These are phyloP conservation scores for Vicia faba DNA, from an alignment of 306 rosid species.

Conservation along the genomic window DNA sequence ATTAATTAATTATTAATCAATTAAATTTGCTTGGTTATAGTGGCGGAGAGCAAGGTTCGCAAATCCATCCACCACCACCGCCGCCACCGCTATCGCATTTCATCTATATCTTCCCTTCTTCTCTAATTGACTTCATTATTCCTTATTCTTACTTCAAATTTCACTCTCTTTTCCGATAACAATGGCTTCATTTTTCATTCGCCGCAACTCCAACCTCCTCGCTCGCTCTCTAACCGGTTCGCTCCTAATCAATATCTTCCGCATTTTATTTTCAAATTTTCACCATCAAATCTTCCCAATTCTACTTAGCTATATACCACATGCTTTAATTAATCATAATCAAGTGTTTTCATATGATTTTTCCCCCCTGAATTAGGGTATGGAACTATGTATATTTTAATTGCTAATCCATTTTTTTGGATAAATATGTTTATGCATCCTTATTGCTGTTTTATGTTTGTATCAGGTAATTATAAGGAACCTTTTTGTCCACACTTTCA, in stretches of 20 bases:
- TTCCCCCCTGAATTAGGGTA: constrained; percentile 1
- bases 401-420: too few relatives aligned
- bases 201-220: constrained; percentile 43
- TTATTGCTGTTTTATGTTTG: constrained; percentile 9
- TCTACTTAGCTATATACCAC: too few relatives aligned
- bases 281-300: background rate
- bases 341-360: constrained; percentile 10
- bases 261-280: background rate
- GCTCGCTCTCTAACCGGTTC: constrained; percentile 51
- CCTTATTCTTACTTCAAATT: background rate
- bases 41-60: constrained; percentile 40
- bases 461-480: constrained; percentile 47
- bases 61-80: constrained; percentile 17
- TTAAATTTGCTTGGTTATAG: background rate
- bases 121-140: constrained; percentile 11
- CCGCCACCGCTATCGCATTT: constrained; percentile 9
- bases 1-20: background rate
- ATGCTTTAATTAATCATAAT: background rate
- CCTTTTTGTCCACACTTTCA: constrained; percentile 34
- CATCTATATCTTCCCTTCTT: background rate
- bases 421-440: too few relatives aligned
- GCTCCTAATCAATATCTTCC: constrained; percentile 4
- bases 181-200: constrained; percentile 59
- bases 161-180: constrained; percentile 4
- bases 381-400: background rate